These are phyloP conservation scores for Xylaria sp. DNA, from an alignment of 2,329 filamentous ascomycete species.

Conservation along the genomic window DNA sequence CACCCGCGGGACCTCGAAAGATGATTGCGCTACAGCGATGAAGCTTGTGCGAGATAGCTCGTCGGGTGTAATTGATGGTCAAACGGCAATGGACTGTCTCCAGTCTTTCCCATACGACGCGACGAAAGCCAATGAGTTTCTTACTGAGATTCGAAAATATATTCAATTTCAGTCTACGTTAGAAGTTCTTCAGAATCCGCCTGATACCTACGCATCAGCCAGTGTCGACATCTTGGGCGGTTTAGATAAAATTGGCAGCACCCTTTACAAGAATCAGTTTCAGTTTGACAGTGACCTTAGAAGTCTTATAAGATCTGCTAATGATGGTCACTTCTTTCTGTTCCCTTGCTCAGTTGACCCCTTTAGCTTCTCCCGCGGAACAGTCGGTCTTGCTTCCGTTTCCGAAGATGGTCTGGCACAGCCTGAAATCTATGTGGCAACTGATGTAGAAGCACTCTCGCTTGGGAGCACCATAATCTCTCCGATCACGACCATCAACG, in stretches of 20 bases:
- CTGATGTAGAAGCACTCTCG: constrained; percentile 11
- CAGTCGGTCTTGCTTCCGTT: constrained; percentile 15
- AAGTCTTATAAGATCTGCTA: constrained; percentile 18
- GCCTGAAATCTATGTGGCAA: constrained; percentile 18
- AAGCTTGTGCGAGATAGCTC: constrained; percentile 5
- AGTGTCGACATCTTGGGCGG: constrained; percentile 24
- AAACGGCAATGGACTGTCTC: constrained; percentile 21
- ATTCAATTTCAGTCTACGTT: constrained; percentile 30
- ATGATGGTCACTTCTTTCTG: constrained; percentile 27
- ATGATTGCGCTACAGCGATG: constrained; percentile 19
- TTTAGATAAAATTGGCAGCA: constrained; percentile 26
- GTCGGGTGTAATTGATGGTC: constrained; percentile 19
- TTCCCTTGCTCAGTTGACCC: constrained; percentile 13
- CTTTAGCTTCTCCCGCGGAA: constrained; percentile 20
- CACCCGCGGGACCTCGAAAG: not conserved
- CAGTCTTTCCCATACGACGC: constrained; percentile 14
- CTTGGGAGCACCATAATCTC: not conserved
- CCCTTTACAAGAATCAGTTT: constrained; percentile 22
- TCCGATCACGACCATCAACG: constrained; percentile 18
- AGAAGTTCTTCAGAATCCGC: constrained; percentile 22
- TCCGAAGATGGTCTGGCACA: constrained; percentile 13
- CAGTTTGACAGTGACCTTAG: constrained; percentile 20
- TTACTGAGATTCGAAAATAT: constrained; percentile 27
- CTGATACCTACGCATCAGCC: constrained; percentile 21
- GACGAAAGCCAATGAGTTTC: constrained; percentile 7